Base-by-base conservation (phyloP, 192 early-diverging fungal genomes). In the Coemansia sp. region DNA sequence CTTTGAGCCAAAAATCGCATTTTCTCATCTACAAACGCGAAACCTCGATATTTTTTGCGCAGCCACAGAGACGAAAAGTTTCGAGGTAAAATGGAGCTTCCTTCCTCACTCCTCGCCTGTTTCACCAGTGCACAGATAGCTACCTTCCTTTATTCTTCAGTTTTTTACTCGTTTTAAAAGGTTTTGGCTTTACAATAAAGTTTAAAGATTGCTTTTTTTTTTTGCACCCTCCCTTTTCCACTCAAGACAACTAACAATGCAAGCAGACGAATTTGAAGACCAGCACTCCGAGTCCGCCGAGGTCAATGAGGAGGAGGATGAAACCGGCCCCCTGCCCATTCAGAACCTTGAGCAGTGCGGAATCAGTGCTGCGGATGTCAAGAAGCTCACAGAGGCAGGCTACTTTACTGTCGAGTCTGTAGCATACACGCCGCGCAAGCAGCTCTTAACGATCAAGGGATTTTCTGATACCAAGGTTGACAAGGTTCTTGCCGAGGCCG, bases 381-480 rank as follows among this genome's bases (percentile, higher is more conserved):
- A 93, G 71, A 93, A 97, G 73, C 89, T 99, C 13, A 85, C 71
- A 28, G 93, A 93, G 6, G 91, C 88, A 2, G 96, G 96, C 1
- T 95, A 85, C 66, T 86, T 87, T 74, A 99, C 95, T 0, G 87
- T 99, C n/a, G 95, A 99, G 71, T 73, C 93, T 2, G 84, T 99
- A 49, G 95, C 95, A 33, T 97, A 87, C 79, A 94, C 96, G 1
- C 94, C 96, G 7, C 92, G 91, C 73, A 96, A 96, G 79, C 67
- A 79, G 49, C 75, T 97, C 21, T 74, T 96, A 26, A 76, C 83
- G 6, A 91, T 99, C 77, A 99, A 99, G 72, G 96, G 96, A 35
- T 90, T 97, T 65, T 94, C 94, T 0, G 96, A 99, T 66, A 87
- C 87, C 43, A 99, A 99, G 70, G 96, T 90, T 26, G 96, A 99